Evolutionary conservation across 768 basidiomycete species (phyloP).

Genomic region (Boletus huronensis): DNA sequence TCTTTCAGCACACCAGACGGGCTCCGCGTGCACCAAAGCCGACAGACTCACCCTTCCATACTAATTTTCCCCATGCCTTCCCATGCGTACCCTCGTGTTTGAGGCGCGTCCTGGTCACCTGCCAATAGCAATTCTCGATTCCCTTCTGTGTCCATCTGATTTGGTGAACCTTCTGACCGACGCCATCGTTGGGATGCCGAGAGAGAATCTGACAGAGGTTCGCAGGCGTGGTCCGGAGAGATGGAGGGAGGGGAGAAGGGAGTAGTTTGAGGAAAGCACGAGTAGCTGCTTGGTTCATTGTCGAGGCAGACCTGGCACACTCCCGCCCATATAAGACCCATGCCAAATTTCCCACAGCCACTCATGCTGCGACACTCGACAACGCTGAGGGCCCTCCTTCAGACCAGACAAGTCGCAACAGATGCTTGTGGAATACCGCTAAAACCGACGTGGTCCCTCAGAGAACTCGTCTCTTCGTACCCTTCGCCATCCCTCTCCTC

Average conservation of each 20-base stretch:
- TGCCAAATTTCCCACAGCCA: slow-evolving; percentile 11
- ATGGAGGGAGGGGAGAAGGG: slow-evolving; percentile 56
- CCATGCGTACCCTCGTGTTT: slow-evolving; percentile 75
- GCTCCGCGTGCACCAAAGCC: background rate
- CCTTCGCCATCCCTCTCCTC: slow-evolving; percentile 60
- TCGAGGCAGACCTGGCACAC: background rate
- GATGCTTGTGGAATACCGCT: slow-evolving; percentile 65
- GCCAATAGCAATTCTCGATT: slow-evolving; percentile 69
- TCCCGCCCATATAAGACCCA: background rate
- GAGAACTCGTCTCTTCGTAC: slow-evolving; percentile 73
- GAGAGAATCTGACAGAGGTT: slow-evolving; percentile 74
- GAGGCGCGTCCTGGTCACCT: slow-evolving; percentile 65
- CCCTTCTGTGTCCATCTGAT: slow-evolving; percentile 69
- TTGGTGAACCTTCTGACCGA: slow-evolving; percentile 69
- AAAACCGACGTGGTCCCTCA: slow-evolving; percentile 76
- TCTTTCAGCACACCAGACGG: slow-evolving; percentile 11
- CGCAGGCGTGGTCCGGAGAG: slow-evolving; percentile 52
- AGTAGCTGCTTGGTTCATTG: slow-evolving; percentile 26
- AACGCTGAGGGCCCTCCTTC: background rate
- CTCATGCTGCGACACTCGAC: slow-evolving; percentile 8
- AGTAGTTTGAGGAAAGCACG: slow-evolving; percentile 51
- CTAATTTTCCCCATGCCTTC: slow-evolving; percentile 77
- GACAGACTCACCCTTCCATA: slow-evolving; percentile 66
- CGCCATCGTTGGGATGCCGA: slow-evolving; percentile 60
- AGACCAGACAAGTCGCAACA: slow-evolving; percentile 26